Base-by-base conservation (phyloP, 2,329 filamentous ascomycete genomes). In the Fusarium guadeloupense region DNA sequence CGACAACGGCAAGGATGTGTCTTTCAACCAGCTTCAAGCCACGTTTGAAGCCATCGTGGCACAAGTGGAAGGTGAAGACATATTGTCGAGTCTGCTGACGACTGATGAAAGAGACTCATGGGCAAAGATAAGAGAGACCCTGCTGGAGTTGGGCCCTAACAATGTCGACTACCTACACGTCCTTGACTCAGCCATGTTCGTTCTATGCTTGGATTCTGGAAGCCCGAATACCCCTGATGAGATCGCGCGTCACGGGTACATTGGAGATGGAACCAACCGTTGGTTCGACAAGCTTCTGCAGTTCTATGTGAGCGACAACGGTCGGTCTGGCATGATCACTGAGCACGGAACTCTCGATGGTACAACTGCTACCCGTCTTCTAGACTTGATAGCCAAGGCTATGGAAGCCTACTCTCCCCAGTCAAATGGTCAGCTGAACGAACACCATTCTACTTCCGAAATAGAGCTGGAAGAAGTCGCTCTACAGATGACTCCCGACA, bases 51-150 rank as follows among this genome's bases (percentile, higher is more conserved):
- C 20, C 6, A 49, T 49, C 3, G 13, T 49, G 9, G n/a, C 19
- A 13, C 45, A 26, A 13, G 45, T 49, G 3, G 26, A 41, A 19
- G 45, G 37, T 8, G 20, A n/a, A 25, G 37, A 49, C n/a, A n/a
- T 41, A 6, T 8, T 41, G 2, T 25, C 45, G 5, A 16, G 12
- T 4, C 20, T 49, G 14, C 34, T 49, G 20, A 49, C 35, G 5
- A 49, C 37, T 12, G 37, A 49, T 13, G 37, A 49, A 9, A 41
- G 45, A 33, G 45, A 41, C 2, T 49, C 45, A n/a, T 49, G 45
- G 37, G 28, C 37, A 17, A 41, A 49, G 20, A 35, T 48, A 40
- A n/a, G 45, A 41, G 3, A 34, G 2, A 20, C 16, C 6, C 13
- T 49, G 1, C 5, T n/a, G 2, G 21, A 16, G 9, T n/a, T 17